A percentile compares a stretch with the other conserved stretches of the same genome.
Evolutionary conservation across 2,329 filamentous ascomycete genomes (phyloP).

Genomic region (Zelopaecilomyces penicillatus): DNA sequence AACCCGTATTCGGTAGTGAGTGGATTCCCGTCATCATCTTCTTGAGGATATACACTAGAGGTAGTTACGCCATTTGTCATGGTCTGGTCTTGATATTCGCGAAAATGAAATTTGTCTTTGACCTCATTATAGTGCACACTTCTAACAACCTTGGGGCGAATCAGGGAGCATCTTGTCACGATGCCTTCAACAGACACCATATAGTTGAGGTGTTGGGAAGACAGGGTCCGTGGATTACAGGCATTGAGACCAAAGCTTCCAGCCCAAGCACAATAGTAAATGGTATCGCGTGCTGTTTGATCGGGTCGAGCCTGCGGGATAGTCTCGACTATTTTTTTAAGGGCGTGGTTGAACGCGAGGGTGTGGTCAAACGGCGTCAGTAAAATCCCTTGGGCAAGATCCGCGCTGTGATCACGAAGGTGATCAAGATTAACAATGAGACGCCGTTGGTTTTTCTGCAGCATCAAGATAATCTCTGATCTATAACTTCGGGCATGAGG

Average conservation of each 20-base stretch:
- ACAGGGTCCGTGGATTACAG: slow-evolving; percentile 88
- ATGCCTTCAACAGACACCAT: slow-evolving; percentile 98
- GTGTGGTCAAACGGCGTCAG: slow-evolving; percentile 82
- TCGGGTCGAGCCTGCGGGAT: slow-evolving; percentile 66
- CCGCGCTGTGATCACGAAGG: slow-evolving; percentile 76
- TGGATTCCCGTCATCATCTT: slow-evolving; percentile 88
- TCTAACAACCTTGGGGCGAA: slow-evolving; percentile 94
- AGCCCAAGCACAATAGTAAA: slow-evolving; percentile 96
- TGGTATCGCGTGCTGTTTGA: slow-evolving; percentile 67
- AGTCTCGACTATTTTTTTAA: slow-evolving; percentile 80
- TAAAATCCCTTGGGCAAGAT: slow-evolving; percentile 71
- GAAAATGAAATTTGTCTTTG: slow-evolving; percentile 77
- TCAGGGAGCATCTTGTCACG: slow-evolving; percentile 90
- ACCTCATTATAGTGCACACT: slow-evolving; percentile 94
- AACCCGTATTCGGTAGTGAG: slow-evolving; percentile 93
- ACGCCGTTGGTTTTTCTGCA: slow-evolving; percentile 57
- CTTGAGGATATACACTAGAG: slow-evolving; percentile 85
- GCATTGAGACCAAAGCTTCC: slow-evolving; percentile 92
- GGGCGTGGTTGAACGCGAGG: slow-evolving; percentile 79
- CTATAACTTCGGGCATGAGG: slow-evolving; percentile 64
- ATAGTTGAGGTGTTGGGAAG: slow-evolving; percentile 81
- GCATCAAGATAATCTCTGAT: slow-evolving; percentile 75
- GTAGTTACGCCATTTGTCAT: slow-evolving; percentile 90
- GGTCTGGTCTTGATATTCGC: slow-evolving; percentile 92
- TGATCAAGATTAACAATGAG: slow-evolving; percentile 77